A percentile compares a stretch with the other conserved stretches of the same genome.
Conservation (phyloP, 2,329 filamentous ascomycete genomes). For the Chlorencoelia australis region DNA sequence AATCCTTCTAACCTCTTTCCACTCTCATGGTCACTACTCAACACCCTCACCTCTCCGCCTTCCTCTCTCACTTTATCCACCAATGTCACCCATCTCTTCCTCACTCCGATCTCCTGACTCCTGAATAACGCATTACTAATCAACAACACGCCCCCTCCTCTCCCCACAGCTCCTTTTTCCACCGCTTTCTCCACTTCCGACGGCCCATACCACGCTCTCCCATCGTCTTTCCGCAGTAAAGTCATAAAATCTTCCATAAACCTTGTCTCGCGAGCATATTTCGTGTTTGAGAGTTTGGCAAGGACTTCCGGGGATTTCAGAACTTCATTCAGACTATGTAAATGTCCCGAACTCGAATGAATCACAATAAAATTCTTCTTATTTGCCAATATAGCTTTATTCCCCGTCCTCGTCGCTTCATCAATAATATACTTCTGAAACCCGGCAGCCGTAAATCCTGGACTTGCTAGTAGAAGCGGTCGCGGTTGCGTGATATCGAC, state of each 20-base stretch:
- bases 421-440: conserved; percentile 70
- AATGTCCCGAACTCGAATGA: conserved; percentile 74
- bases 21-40: conserved; percentile 92
- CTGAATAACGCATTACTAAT: conserved; percentile 85
- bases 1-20: conserved; percentile 74
- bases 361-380: conserved; percentile 60
- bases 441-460: conserved; percentile 73
- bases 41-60: conserved; percentile 78
- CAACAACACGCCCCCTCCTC: conserved; percentile 73
- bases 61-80: conserved; percentile 82
- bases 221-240: conserved; percentile 72
- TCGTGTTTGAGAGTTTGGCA: conserved; percentile 71
- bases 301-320: conserved; percentile 72
- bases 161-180: conserved; percentile 76
- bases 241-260: conserved; percentile 79
- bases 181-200: conserved; percentile 75
- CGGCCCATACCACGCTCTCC: conserved; percentile 82
- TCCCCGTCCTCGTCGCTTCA: conserved; percentile 44
- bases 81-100: conserved; percentile 72
- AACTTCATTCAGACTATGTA: conserved; percentile 81
- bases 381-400: conserved; percentile 59
- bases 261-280: conserved; percentile 73
- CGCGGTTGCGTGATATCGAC: conserved; percentile 63
- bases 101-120: conserved; percentile 63
- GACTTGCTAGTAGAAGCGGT: conserved; percentile 76